These are phyloP conservation scores for Pyrenochaeta sp. DNA, from an alignment of 2,329 filamentous ascomycete species.

Conservation along the genomic window DNA sequence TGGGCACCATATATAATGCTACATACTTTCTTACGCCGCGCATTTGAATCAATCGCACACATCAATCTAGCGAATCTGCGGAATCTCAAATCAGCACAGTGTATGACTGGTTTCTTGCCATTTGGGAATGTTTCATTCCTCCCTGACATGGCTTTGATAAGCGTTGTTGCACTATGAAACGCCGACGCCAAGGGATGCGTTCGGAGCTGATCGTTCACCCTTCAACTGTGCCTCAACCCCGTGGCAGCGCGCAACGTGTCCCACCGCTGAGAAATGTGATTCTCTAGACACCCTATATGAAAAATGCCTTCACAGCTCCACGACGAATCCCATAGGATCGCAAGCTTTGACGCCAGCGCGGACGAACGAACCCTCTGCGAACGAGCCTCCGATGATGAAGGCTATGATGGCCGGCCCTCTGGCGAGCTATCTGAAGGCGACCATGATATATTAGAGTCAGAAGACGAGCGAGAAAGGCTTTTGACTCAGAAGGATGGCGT, in stretches of 20 bases:
- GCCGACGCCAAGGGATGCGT: constrained; percentile 8
- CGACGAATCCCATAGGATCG: constrained; percentile 18
- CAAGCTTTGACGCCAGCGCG: constrained; percentile 34
- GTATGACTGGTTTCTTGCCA: too few relatives aligned
- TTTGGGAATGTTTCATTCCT: not conserved
- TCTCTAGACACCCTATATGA: not conserved
- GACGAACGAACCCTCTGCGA: constrained; percentile 46
- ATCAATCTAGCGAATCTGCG: too few relatives aligned
- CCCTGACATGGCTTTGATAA: constrained; percentile 1
- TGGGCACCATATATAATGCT: not conserved
- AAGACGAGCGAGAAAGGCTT: constrained; percentile 57
- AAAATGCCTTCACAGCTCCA: constrained; percentile 33
- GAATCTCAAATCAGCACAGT: not conserved
- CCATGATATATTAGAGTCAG: constrained; percentile 53
- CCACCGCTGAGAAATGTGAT: constrained; percentile 20
- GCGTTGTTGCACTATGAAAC: constrained; percentile 8
- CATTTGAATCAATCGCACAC: not conserved
- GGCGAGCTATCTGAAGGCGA: constrained; percentile 47
- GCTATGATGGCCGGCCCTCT: constrained; percentile 44
- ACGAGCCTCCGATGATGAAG: constrained; percentile 40
- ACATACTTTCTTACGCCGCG: not conserved
- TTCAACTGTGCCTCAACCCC: constrained; percentile 4
- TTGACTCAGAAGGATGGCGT: constrained; percentile 42
- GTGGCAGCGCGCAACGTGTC: constrained; percentile 11
- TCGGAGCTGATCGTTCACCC: not conserved